A percentile compares a stretch with the other conserved stretches of the same genome.
Evolutionary conservation across 2,329 filamentous ascomycete species (phyloP).

Genomic region (Aspergillus amoenus): DNA sequence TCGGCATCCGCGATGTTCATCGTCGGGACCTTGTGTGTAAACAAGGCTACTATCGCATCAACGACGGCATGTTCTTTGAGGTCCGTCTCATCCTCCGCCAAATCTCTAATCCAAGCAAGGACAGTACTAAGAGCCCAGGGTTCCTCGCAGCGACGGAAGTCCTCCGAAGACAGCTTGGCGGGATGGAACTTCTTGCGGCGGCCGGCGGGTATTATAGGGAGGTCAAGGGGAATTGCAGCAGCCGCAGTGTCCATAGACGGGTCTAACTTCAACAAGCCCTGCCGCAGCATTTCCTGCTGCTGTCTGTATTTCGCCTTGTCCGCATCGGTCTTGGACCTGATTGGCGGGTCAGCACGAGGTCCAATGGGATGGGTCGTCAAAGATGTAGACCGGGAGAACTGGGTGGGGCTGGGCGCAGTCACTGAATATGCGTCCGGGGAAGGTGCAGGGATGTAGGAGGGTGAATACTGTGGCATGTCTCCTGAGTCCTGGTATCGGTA

Average conservation of each 20-base stretch:
- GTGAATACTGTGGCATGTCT: constrained; percentile 40
- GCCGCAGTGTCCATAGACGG: constrained; percentile 43
- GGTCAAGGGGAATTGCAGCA: constrained; percentile 66
- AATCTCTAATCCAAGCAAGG: constrained; percentile 78
- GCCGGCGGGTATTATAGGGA: constrained; percentile 77
- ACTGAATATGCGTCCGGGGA: constrained; percentile 53
- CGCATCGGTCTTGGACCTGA: constrained; percentile 90
- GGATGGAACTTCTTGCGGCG: constrained; percentile 82
- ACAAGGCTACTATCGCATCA: constrained; percentile 83
- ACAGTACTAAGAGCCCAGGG: constrained; percentile 94
- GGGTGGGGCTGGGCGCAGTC: constrained; percentile 43
- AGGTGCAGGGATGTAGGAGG: constrained; percentile 37
- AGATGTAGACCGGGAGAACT: constrained; percentile 74
- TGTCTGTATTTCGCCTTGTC: constrained; percentile 60
- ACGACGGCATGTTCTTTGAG: constrained; percentile 80
- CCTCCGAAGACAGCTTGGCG: constrained; percentile 73
- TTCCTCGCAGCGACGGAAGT: constrained; percentile 81
- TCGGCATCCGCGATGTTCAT: constrained; percentile 99
- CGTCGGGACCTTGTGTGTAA: constrained; percentile 91
- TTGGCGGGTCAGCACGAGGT: constrained; percentile 76
- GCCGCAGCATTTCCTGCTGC: constrained; percentile 53
- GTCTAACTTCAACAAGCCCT: constrained; percentile 47
- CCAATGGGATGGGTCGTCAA: constrained; percentile 78
- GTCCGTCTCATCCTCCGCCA: constrained; percentile 89
- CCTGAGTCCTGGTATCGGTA: constrained; percentile 55